Conservation (phyloP, 495 filamentous ascomycete species). For the Chaetomium tenue region DNA sequence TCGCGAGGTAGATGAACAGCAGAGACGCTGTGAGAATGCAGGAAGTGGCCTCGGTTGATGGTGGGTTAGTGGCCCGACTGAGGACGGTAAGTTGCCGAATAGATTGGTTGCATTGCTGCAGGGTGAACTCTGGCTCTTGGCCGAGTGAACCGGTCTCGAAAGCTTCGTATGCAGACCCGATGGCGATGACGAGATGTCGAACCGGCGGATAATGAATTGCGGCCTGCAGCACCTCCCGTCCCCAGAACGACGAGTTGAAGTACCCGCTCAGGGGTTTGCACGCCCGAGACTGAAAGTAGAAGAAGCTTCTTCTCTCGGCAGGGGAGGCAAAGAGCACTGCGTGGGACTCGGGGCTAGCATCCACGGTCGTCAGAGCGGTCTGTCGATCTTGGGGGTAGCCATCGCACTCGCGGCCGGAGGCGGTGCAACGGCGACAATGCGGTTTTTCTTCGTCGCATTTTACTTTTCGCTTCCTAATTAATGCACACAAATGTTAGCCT, state of each 20-base stretch:
- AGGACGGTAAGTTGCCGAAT: conserved; percentile 16
- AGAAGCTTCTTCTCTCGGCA: conserved; percentile 26
- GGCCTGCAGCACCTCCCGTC: conserved; percentile 27
- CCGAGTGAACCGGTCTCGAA: conserved; percentile 2
- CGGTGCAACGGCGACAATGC: conserved; percentile 45
- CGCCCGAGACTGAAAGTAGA: conserved; percentile 24
- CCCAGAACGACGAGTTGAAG: conserved; percentile 27
- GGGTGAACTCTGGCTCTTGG: conserved; percentile 8
- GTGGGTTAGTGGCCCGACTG: background rate
- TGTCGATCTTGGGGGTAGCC: conserved; percentile 26
- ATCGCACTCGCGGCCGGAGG: conserved; percentile 51
- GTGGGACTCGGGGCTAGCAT: background rate
- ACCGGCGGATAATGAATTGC: conserved; percentile 27
- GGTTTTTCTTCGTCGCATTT: conserved; percentile 57
- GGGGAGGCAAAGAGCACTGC: conserved; percentile 21
- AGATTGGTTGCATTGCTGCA: conserved; percentile 26
- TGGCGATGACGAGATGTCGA: conserved; percentile 27
- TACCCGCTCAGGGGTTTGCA: conserved; percentile 20
- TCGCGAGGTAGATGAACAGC: conserved; percentile 28
- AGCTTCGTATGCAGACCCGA: conserved; percentile 27
- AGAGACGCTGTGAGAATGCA: conserved; percentile 25
- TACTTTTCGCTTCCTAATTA: conserved; percentile 52
- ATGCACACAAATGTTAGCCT: too few relatives aligned
- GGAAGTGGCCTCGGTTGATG: conserved; percentile 16
- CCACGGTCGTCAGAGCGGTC: background rate